phyloP scores from a whole-genome alignment of 106 monocot genomes.

The Acanthochlamys bracteata region DNA sequence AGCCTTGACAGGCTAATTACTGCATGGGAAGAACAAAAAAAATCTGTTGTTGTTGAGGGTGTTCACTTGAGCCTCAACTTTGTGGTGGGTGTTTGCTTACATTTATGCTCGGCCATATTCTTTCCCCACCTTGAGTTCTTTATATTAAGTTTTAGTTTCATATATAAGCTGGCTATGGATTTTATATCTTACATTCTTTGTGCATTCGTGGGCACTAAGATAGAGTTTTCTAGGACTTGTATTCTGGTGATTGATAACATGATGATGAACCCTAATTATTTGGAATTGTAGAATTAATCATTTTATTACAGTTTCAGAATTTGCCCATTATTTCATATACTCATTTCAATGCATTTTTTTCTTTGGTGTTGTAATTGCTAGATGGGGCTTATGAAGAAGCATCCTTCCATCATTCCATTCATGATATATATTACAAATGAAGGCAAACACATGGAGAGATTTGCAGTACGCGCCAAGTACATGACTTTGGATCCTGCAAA shows the following conservation, averaged over 20 bases:
- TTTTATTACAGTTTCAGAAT: no score
- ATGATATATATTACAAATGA: conserved; percentile 86
- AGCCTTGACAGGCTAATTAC: conserved; percentile 88
- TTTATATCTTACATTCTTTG: neutral
- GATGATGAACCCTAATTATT: no score
- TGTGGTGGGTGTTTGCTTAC: conserved; percentile 45
- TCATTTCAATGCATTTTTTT: neutral
- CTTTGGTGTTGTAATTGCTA: conserved; percentile 10
- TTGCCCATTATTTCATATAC: no score
- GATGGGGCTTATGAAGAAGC: conserved; percentile 97
- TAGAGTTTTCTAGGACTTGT: no score
- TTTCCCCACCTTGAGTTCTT: neutral
- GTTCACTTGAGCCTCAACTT: conserved; percentile 97
- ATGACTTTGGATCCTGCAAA: conserved; percentile 91
- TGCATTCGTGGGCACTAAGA: no score
- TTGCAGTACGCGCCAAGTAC: conserved; percentile 97
- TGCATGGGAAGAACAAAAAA: conserved; percentile 85
- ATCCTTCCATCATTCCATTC: conserved; percentile 90
- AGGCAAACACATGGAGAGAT: conserved; percentile 83
- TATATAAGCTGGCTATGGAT: neutral
- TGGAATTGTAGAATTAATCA: no score
- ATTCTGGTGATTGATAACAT: no score
- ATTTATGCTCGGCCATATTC: neutral
- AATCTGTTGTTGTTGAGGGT: conserved; percentile 92
- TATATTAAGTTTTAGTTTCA: neutral